Conservation (phyloP, 129 eudicot species). For the Arctium minus region DNA sequence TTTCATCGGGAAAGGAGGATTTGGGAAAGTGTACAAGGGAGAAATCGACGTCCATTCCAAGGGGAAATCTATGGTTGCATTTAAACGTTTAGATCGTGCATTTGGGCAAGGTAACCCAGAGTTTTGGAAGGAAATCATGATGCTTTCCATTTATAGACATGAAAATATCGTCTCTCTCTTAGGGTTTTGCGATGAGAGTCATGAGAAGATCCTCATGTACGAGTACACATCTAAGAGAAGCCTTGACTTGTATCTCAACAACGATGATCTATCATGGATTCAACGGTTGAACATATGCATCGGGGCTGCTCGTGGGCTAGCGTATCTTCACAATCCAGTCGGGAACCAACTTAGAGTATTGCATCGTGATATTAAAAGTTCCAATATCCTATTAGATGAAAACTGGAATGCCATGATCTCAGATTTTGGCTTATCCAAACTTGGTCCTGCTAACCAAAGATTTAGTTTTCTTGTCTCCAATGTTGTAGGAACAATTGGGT, state of each 20-base stretch:
- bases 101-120: not conserved
- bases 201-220: not conserved
- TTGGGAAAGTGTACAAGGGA: not conserved
- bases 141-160: not conserved
- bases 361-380: not conserved
- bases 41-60: not conserved
- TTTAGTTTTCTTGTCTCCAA: not conserved
- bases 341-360: not conserved
- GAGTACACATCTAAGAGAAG: not conserved
- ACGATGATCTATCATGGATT: not conserved
- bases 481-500: not conserved
- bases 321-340: not conserved
- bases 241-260: not conserved
- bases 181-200: not conserved
- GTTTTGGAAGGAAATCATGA: not conserved
- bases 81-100: not conserved
- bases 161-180: not conserved
- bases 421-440: not conserved
- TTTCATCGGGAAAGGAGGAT: not conserved
- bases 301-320: not conserved
- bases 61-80: not conserved
- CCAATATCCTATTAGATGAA: not conserved
- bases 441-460: not conserved
- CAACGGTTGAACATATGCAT: not conserved
- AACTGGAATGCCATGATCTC: not conserved